A percentile compares a stretch with the other conserved stretches of the same genome.
Evolutionary conservation across 2,329 filamentous ascomycete genomes (phyloP).

Genomic region (Hypoxylon sp.): DNA sequence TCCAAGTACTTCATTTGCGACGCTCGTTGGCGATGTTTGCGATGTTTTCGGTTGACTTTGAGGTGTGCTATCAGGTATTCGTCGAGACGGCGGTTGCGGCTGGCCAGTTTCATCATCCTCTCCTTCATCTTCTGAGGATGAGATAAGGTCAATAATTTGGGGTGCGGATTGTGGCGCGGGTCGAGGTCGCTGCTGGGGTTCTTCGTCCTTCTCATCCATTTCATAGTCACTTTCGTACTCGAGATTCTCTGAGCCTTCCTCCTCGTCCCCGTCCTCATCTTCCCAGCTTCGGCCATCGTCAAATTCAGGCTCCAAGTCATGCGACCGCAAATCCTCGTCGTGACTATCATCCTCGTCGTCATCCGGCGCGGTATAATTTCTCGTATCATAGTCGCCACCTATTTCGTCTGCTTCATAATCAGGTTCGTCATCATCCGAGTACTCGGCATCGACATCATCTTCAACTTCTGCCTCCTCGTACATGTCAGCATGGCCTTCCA

Average conservation of each 20-base stretch:
- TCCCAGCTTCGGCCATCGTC: constrained; percentile 50
- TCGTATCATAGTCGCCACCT: constrained; percentile 54
- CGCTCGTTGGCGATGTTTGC: background rate
- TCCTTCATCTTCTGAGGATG: constrained; percentile 49
- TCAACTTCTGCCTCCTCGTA: constrained; percentile 50
- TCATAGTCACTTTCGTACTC: constrained; percentile 44
- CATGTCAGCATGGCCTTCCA: constrained; percentile 39
- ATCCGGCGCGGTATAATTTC: constrained; percentile 51
- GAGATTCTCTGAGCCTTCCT: constrained; percentile 42
- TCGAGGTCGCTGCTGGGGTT: constrained; percentile 29
- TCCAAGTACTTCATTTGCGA: constrained; percentile 6
- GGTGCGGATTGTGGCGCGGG: constrained; percentile 37
- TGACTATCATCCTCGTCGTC: constrained; percentile 55
- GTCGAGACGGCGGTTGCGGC: constrained; percentile 18
- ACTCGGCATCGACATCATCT: constrained; percentile 49
- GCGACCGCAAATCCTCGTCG: constrained; percentile 51
- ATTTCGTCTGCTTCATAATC: constrained; percentile 54
- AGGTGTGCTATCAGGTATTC: background rate
- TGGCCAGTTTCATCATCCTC: constrained; percentile 34
- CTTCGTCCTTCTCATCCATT: constrained; percentile 42
- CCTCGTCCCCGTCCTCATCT: constrained; percentile 45
- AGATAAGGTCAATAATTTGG: constrained; percentile 50
- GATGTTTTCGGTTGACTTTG: constrained; percentile 4
- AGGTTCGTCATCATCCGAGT: constrained; percentile 52
- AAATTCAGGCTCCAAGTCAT: constrained; percentile 51